Conservation (phyloP, 2,329 filamentous ascomycete species). For the Hymenoscyphus repandus region DNA sequence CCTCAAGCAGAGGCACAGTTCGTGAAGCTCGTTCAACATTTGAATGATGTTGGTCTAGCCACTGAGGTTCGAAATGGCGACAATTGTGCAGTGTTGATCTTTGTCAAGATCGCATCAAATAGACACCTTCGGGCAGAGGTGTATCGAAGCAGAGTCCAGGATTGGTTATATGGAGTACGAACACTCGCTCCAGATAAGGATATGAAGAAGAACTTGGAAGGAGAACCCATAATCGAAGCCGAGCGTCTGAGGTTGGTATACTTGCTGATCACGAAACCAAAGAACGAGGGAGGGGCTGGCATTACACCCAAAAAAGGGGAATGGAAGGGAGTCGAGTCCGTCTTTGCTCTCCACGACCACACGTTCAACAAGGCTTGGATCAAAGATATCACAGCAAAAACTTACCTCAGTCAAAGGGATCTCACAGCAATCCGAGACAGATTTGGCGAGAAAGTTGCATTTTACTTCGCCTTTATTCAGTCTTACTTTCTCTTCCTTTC, state of each 20-base stretch:
- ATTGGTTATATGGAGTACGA: conserved; percentile 89
- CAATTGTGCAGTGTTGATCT: conserved; percentile 71
- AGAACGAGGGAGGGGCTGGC: conserved; percentile 71
- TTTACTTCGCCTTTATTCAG: conserved; percentile 93
- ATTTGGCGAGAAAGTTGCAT: conserved; percentile 81
- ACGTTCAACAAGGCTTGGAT: conserved; percentile 72
- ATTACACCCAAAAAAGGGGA: conserved; percentile 63
- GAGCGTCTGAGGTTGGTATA: conserved; percentile 86
- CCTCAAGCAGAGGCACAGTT: conserved; percentile 69
- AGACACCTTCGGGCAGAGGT: conserved; percentile 72
- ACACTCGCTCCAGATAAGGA: conserved; percentile 71
- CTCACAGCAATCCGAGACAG: conserved; percentile 70
- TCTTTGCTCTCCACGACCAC: conserved; percentile 78
- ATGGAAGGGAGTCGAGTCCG: conserved; percentile 67
- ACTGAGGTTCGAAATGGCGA: conserved; percentile 83
- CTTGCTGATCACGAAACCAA: conserved; percentile 70
- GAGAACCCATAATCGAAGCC: conserved; percentile 77
- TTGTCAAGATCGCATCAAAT: conserved; percentile 73
- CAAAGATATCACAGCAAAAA: conserved; percentile 67
- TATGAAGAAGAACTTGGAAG: conserved; percentile 59
- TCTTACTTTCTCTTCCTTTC: conserved; percentile 82
- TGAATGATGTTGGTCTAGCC: conserved; percentile 74
- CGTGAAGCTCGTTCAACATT: conserved; percentile 67
- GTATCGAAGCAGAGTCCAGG: conserved; percentile 81
- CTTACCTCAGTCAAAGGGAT: conserved; percentile 58